A percentile compares a stretch with the other conserved stretches of the same genome.
Conservation (phyloP, 2,329 filamentous ascomycete species). For the Botryotinia globosa region DNA sequence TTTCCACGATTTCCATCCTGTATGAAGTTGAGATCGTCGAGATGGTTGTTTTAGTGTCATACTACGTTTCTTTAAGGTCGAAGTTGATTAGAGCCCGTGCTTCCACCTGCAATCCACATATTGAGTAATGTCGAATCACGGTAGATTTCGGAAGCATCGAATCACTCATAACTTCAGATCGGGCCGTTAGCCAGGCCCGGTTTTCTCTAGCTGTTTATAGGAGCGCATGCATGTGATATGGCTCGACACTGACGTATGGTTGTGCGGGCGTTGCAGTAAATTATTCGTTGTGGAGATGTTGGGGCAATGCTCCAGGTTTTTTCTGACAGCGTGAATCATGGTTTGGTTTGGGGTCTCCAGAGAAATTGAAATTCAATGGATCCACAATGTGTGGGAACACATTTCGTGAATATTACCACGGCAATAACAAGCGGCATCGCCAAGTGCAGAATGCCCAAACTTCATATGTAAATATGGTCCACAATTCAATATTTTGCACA, state of each 20-base stretch:
- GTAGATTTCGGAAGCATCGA: neutral
- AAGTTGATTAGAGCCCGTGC: neutral
- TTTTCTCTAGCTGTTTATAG: neutral
- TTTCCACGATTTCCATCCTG: neutral
- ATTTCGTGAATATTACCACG: neutral
- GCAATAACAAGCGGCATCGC: neutral
- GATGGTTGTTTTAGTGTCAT: neutral
- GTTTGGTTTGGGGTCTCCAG: constrained; percentile 14
- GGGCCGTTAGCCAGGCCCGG: neutral
- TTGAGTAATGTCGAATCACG: neutral
- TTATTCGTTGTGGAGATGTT: neutral
- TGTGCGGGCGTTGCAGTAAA: neutral
- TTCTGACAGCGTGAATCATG: neutral
- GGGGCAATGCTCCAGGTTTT: neutral
- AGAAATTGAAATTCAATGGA: neutral
- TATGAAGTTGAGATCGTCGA: constrained; percentile 1
- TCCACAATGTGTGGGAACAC: neutral
- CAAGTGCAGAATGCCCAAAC: neutral
- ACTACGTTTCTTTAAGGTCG: neutral
- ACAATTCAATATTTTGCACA: neutral
- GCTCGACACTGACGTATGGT: neutral
- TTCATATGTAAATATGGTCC: neutral
- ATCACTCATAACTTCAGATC: neutral
- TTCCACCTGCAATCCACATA: neutral
- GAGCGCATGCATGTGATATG: constrained; percentile 3